These are phyloP conservation scores for Cutaneotrichosporon arboriforme DNA, from an alignment of 1,284 basidiomycete genomes.

Conservation along the genomic window DNA sequence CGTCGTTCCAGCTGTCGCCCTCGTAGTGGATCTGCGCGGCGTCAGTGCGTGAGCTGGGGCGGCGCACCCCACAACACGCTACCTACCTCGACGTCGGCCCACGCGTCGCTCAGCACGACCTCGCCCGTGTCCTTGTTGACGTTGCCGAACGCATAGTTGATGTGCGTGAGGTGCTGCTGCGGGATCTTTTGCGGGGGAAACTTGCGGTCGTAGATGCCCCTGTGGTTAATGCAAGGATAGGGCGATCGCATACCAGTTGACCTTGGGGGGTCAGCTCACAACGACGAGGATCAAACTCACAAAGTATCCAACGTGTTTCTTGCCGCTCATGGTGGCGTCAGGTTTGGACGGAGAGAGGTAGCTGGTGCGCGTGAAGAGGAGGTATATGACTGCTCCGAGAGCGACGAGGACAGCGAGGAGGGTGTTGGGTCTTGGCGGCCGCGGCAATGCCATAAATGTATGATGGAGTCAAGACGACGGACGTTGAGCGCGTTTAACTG, in stretches of 20 bases:
- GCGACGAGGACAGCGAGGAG: background rate
- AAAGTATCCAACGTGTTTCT: constrained; percentile 34
- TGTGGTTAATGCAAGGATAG: background rate
- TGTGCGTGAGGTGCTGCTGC: constrained; percentile 62
- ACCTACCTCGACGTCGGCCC: constrained; percentile 70
- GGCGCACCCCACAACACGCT: constrained; percentile 1
- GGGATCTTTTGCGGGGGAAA: constrained; percentile 67
- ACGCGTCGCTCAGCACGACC: constrained; percentile 68
- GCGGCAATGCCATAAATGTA: too few relatives aligned
- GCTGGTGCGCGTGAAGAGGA: background rate
- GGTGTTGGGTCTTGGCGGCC: background rate
- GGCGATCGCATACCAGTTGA: constrained; percentile 27
- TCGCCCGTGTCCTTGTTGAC: constrained; percentile 61
- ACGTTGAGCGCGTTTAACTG: too few relatives aligned
- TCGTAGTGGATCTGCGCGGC: constrained; percentile 54
- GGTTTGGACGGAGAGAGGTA: background rate
- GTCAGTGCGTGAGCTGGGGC: background rate
- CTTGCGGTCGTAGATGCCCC: constrained; percentile 94
- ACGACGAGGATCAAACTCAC: constrained; percentile 12
- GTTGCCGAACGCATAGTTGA: constrained; percentile 87
- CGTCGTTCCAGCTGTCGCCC: constrained; percentile 84
- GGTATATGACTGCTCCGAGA: background rate
- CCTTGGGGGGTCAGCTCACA: constrained; percentile 15
- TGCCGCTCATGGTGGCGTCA: constrained; percentile 13
- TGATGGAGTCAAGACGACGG: too few relatives aligned